Evolutionary conservation across 805 yeast genomes (phyloP).

Genomic region (Kodamaea jinghongensis): DNA sequence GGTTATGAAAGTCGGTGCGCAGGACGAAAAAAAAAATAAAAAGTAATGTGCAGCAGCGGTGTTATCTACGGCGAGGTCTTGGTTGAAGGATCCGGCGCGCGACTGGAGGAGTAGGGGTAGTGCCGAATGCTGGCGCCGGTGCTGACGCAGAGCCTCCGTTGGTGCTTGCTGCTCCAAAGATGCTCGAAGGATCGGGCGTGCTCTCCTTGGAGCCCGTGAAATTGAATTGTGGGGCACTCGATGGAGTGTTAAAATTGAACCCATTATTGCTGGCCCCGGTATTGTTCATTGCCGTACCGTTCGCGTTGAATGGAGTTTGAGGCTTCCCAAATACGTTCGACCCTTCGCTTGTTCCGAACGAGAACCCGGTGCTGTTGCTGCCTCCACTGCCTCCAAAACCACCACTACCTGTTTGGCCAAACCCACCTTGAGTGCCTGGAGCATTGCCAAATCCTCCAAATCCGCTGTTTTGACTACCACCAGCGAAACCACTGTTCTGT

Average conservation of each 20-base stretch:
- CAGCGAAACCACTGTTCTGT: too few relatives aligned
- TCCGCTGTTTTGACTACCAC: not conserved
- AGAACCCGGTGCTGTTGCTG: not conserved
- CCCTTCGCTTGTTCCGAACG: too few relatives aligned
- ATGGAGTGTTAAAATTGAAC: not conserved
- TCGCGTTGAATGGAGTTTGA: not conserved
- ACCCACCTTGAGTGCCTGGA: too few relatives aligned
- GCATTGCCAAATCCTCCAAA: slow-evolving; percentile 4
- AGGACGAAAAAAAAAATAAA: too few relatives aligned
- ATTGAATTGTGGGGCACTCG: slow-evolving; percentile 14
- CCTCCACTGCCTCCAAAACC: too few relatives aligned
- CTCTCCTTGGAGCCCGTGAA: slow-evolving; percentile 26
- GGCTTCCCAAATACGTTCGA: not conserved
- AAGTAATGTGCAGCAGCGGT: too few relatives aligned
- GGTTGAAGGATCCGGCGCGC: slow-evolving; percentile 12
- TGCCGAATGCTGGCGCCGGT: slow-evolving; percentile 1
- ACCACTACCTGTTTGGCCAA: not conserved
- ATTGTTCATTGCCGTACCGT: not conserved
- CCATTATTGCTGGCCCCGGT: slow-evolving; percentile 1
- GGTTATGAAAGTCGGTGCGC: too few relatives aligned
- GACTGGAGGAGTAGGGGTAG: slow-evolving; percentile 10
- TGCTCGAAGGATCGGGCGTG: slow-evolving; percentile 32
- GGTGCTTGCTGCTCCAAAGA: slow-evolving; percentile 22
- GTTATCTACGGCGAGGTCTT: slow-evolving; percentile 2
- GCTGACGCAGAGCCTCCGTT: not conserved